Evolutionary conservation across 306 rosid species (phyloP).

Genomic region (Begonia fuchsioides): DNA sequence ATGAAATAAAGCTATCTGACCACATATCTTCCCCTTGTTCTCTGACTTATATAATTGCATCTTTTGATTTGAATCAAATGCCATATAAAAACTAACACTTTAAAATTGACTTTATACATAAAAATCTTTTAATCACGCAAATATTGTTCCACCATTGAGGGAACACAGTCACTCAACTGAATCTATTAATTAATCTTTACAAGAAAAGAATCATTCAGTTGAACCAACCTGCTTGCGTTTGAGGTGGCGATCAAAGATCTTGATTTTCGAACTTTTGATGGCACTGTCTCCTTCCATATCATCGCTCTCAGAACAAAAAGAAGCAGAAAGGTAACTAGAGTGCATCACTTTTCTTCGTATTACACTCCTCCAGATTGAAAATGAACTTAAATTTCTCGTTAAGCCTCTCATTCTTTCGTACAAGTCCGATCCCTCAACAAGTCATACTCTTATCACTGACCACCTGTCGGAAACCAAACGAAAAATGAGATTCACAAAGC

Average conservation of each 20-base stretch:
- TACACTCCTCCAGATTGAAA: slow-evolving; percentile 4
- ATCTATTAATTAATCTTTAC: too few relatives aligned
- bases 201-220: neutral
- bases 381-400: slow-evolving; percentile 4
- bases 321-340: slow-evolving; percentile 3
- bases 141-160: too few relatives aligned
- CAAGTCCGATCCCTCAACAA: too few relatives aligned
- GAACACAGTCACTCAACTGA: too few relatives aligned
- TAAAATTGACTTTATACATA: too few relatives aligned
- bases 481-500: too few relatives aligned
- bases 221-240: slow-evolving; percentile 67
- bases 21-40: neutral
- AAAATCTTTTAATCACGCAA: too few relatives aligned
- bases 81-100: too few relatives aligned
- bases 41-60: too few relatives aligned
- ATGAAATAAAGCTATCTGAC: slow-evolving; percentile 3
- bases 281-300: slow-evolving; percentile 10
- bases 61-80: too few relatives aligned
- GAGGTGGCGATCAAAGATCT: slow-evolving; percentile 65
- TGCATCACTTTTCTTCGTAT: slow-evolving; percentile 4
- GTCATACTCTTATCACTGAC: too few relatives aligned
- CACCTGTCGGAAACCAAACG: too few relatives aligned
- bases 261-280: slow-evolving; percentile 26
- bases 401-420: slow-evolving; percentile 2
- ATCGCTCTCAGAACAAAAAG: slow-evolving; percentile 22